Base-by-base conservation (phyloP, 1,284 basidiomycete species). In the Tilletia setariae region DNA sequence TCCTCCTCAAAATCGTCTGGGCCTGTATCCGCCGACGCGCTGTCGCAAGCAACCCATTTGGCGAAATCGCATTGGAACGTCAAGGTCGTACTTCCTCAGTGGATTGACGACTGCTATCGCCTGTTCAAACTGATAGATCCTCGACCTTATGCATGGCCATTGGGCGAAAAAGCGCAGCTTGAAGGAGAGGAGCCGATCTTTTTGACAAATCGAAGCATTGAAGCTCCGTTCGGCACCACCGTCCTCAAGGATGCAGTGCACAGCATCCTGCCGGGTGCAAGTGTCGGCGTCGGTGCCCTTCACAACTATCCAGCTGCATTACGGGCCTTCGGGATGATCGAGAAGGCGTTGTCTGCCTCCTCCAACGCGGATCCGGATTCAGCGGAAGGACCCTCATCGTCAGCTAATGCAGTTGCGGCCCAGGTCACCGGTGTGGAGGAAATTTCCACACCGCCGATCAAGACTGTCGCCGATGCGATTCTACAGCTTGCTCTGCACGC, bases 21-120 rank as follows among this genome's bases (percentile, higher is more conserved):
- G 79, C 90, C 89, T 78, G 83, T 85, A 28, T 88, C 87, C 0
- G 89, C 89, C 2, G 83, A 53, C 51, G 21, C 51, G 23, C 51
- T 61, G 25, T n/a, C 28, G 15, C 56, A 61, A 16, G 16, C 35
- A 16, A 61, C 30, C 2, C 9, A 61, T 15, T 30, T 90, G 75
- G 86, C 88, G 70, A 87, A 86, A 78, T 85, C 86, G 65, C 79
- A 85, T 13, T 2, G 82, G 85, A 67, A 88, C 19, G 86, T 91
- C 74, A 87, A 86, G 69, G 84, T 91, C 21, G 78, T 92, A 8
- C 85, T 90, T 0, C 91, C 91, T 0, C 90, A 91, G 73, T 93
- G 91, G 91, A 91, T 92, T 73, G 90, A 92, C 74, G 91, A 93
- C 72, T 87, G 87, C 13, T 86, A 92, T 47, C 85, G 88, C 25